A percentile compares a stretch with the other conserved stretches of the same genome.
phyloP scores from a whole-genome alignment of 1,139 yeast species.

The Lodderomyces theae region DNA sequence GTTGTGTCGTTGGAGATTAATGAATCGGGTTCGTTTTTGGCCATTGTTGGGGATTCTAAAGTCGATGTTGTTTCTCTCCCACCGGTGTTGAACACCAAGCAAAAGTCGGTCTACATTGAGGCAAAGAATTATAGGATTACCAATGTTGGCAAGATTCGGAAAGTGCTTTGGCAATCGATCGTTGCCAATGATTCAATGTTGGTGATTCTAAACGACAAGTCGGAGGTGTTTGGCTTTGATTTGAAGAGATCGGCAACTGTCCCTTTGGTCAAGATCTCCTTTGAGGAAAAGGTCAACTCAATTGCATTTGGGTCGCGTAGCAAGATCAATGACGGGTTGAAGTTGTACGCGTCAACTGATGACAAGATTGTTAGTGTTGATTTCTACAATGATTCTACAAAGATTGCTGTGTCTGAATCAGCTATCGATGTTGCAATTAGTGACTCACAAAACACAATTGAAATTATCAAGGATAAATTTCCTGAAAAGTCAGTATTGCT shows the following conservation, averaged over 20 bases:
- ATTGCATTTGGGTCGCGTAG: conserved; percentile 35
- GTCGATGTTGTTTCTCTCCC: conserved; percentile 30
- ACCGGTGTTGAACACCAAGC: conserved; percentile 4
- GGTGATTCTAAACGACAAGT: conserved; percentile 29
- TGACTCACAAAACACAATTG: conserved; percentile 23
- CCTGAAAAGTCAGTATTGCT: conserved; percentile 8
- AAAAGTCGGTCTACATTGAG: conserved; percentile 12
- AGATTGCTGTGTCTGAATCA: conserved; percentile 23
- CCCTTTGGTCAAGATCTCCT: conserved; percentile 25
- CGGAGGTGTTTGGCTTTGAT: conserved; percentile 29
- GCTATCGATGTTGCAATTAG: conserved; percentile 24
- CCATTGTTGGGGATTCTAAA: conserved; percentile 28
- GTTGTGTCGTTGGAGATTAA: conserved; percentile 28
- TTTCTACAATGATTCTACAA: conserved; percentile 21
- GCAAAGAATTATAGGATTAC: conserved; percentile 16
- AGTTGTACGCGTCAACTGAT: conserved; percentile 33
- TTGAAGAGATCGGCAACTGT: conserved; percentile 22
- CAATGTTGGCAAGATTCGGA: conserved; percentile 20
- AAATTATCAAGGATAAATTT: conserved; percentile 18
- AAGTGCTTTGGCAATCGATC: conserved; percentile 35
- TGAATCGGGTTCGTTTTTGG: conserved; percentile 30
- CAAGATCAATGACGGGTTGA: conserved; percentile 31
- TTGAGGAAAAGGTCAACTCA: conserved; percentile 25
- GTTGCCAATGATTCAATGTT: conserved; percentile 26
- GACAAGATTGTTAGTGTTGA: conserved; percentile 29